phyloP scores from a whole-genome alignment of 768 basidiomycete genomes.

The Leccinum disarticulatum region DNA sequence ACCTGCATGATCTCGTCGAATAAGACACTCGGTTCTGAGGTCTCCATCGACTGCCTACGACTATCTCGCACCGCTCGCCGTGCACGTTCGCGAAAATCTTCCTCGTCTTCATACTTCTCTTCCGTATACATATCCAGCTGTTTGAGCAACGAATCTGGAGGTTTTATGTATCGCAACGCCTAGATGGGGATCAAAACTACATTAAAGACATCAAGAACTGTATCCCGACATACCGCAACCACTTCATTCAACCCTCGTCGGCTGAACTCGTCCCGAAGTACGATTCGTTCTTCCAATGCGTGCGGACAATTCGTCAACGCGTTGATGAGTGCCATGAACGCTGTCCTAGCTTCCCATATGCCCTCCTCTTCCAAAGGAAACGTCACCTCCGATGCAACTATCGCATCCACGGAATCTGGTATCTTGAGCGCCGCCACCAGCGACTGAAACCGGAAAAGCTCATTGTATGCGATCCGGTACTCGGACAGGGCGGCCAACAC shows the following conservation, averaged over 20 bases:
- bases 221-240: slow-evolving; percentile 62
- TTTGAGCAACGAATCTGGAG: slow-evolving; percentile 74
- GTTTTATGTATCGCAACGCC: slow-evolving; percentile 73
- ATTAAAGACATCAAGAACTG: not conserved
- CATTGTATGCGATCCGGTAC: slow-evolving; percentile 66
- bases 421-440: slow-evolving; percentile 64
- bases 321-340: slow-evolving; percentile 77
- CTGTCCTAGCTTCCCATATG: slow-evolving; percentile 78
- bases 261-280: slow-evolving; percentile 80
- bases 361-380: slow-evolving; percentile 60
- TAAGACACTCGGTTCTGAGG: slow-evolving; percentile 52
- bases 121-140: slow-evolving; percentile 83
- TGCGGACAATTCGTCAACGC: slow-evolving; percentile 76
- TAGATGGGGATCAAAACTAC: slow-evolving; percentile 28
- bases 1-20: slow-evolving; percentile 61
- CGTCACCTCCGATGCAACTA: slow-evolving; percentile 31
- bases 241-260: slow-evolving; percentile 81
- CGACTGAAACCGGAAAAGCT: slow-evolving; percentile 78
- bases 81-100: slow-evolving; percentile 72
- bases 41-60: slow-evolving; percentile 18
- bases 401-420: slow-evolving; percentile 41
- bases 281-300: slow-evolving; percentile 72
- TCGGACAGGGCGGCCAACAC: slow-evolving; percentile 82
- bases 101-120: slow-evolving; percentile 88
- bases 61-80: slow-evolving; percentile 35